Evolutionary conservation across 2,329 filamentous ascomycete species (phyloP), one percentile per base, ranked within the genome.

Genomic region (Gaeumannomyces tritici): DNA sequence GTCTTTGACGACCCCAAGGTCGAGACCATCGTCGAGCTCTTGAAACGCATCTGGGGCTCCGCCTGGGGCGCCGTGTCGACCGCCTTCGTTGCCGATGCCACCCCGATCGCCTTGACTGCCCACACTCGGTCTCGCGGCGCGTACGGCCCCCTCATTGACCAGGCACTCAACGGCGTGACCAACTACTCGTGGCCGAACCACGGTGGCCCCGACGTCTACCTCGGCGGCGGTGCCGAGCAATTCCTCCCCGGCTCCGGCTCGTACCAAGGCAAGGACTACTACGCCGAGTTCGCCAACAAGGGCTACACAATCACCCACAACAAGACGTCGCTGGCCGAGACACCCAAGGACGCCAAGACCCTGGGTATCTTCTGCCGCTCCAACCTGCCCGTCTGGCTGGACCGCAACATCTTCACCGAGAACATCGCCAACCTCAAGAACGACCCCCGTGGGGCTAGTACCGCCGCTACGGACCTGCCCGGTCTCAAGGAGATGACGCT

Each of bases 401-500:
- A 96, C 76, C 87, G 91, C 67, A 93, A 95, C 69, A 80, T 96
- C 66, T 95, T 90, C 79, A 84, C 78, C 12, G 77, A 86, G 28
- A 92, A 93, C 75, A 77, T 93, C 28, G 77, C 80, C 67, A 79
- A 74, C 57, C 80, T 88, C 65, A 82, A 82, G 63, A 90, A 93
- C 73, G 82, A 88, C 68, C 90, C 91, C 1, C 79, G 83, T 13
- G 90, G 90, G 60, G 81, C 81, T 65, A 79, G 82, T 55, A 78
- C 76, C 21, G 78, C 88, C 55, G 90, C 90, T 6, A 79, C 82
- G 9, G 90, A 95, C 70, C 84, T 93, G 31, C 91, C 91, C 0
- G 91, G 91, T 5, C 84, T 95, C 60, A 93, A 91, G 76, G 89
- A 95, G 57, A 96, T 96, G 91, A 93, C 91, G 0, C 79, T 93